Evolutionary conservation across 2,329 filamentous ascomycete genomes (phyloP), one percentile per base, ranked within the genome.

Genomic region (Phialophora tarda): DNA sequence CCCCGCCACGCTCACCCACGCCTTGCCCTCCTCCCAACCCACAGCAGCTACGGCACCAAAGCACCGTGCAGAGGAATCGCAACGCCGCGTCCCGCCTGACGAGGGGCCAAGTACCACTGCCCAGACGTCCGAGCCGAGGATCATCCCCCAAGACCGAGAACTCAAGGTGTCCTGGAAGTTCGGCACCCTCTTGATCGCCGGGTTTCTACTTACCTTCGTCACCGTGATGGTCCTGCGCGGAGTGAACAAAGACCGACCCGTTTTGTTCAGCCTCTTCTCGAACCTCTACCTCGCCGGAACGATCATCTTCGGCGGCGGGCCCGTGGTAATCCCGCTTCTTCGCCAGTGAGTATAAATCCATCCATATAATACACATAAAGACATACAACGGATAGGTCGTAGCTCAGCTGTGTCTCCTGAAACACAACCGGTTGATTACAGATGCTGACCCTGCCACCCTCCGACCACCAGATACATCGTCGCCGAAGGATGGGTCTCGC

Each of bases 221-320:
- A 72, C 78, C 1, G 74, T 90, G 23, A 84, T 91, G 74, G 79
- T 85, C 17, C 71, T 84, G 0, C 76, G 82, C 73, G 67, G 77
- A 77, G 58, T 77, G 1, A 59, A 83, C 10, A 64, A 75, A 0
- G 50, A 74, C 14, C 77, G 77, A 0, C 80, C 85, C 0, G 76
- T 87, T 0, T 76, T 83, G 0, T 87, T 87, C 70, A 81, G 83
- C 54, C 82, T 92, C 30, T 92, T 92, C 72, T 82, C 88, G 8
- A 92, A 91, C 75, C 84, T 92, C 77, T 91, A 89, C 72, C 86
- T 92, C 0, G 90, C 89, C 0, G 90, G 90, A 0, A 92, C 89
- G 1, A 84, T 89, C 65, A 88, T 88, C 70, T 86, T 88, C 59
- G 87, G 87, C 3, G 87, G 88, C 2, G 87, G 87, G 0, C 87